A percentile compares a stretch with the other conserved stretches of the same genome.
Evolutionary conservation across 805 yeast species (phyloP).

Genomic region (Cyberlindnera bimundalis): DNA sequence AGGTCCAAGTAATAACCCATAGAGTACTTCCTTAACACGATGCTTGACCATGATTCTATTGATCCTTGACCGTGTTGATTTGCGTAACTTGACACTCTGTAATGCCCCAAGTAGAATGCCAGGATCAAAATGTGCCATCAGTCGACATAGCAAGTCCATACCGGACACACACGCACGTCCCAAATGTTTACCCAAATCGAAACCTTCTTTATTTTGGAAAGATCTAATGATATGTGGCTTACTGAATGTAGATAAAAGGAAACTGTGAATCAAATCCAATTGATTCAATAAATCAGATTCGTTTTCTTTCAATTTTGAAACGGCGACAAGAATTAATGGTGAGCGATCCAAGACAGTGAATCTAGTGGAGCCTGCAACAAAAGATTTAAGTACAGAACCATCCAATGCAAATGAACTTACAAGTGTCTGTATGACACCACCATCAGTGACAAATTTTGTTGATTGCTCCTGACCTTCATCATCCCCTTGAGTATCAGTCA

Average conservation of each 20-base stretch:
- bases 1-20: slow-evolving; percentile 68
- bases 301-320: slow-evolving; percentile 54
- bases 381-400: slow-evolving; percentile 39
- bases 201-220: slow-evolving; percentile 69
- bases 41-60: slow-evolving; percentile 50
- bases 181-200: slow-evolving; percentile 72
- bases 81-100: slow-evolving; percentile 58
- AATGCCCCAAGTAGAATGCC: slow-evolving; percentile 62
- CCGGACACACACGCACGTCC: slow-evolving; percentile 74
- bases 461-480: slow-evolving; percentile 47
- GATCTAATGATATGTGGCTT: slow-evolving; percentile 69
- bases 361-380: slow-evolving; percentile 48
- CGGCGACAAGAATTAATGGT: slow-evolving; percentile 74
- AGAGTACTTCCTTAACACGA: slow-evolving; percentile 56
- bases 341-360: slow-evolving; percentile 59
- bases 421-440: slow-evolving; percentile 80
- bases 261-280: slow-evolving; percentile 68
- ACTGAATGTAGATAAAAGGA: slow-evolving; percentile 78
- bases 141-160: slow-evolving; percentile 58
- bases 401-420: slow-evolving; percentile 60
- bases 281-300: slow-evolving; percentile 55
- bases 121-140: slow-evolving; percentile 51
- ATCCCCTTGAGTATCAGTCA: slow-evolving; percentile 46
- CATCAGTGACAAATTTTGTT: slow-evolving; percentile 51
- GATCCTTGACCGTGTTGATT: slow-evolving; percentile 53